Evolutionary conservation across 169 alveolate genomes (phyloP).

Genomic region (Plasmodium falciparum): DNA sequence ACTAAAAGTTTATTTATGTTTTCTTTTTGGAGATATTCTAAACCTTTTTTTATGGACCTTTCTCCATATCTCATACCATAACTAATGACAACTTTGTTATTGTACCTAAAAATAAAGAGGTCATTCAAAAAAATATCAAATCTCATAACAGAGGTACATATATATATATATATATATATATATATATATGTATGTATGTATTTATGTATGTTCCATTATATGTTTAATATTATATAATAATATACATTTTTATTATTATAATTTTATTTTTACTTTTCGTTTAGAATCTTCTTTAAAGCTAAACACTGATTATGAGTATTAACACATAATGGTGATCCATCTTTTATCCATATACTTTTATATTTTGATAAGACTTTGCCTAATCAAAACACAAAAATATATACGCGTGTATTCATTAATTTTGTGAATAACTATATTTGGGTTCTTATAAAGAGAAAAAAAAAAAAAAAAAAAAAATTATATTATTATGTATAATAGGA

Average conservation of each 20-base stretch:
- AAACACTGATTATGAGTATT: conserved; percentile 48
- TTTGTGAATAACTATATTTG: too few species aligned
- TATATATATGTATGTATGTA: too few species aligned
- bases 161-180: background rate
- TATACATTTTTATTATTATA: conserved; percentile 1
- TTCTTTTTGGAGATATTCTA: conserved; percentile 55
- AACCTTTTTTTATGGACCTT: conserved; percentile 53
- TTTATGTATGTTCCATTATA: background rate
- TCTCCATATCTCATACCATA: conserved; percentile 82
- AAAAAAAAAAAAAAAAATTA: too few species aligned
- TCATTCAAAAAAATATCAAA: background rate
- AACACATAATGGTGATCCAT: conserved; percentile 76
- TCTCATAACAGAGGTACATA: background rate
- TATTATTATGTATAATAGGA: too few species aligned
- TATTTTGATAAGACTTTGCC: conserved; percentile 52
- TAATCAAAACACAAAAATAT: background rate
- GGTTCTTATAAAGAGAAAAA: too few species aligned
- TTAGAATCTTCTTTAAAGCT: conserved; percentile 42
- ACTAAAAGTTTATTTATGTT: conserved; percentile 78
- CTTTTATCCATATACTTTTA: conserved; percentile 72
- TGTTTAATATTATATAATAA: background rate
- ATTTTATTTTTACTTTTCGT: conserved; percentile 29
- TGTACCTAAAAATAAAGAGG: conserved; percentile 8
- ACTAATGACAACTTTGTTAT: conserved; percentile 23
- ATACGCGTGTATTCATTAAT: too few species aligned